These are phyloP conservation scores for Thermochaetoides dissita DNA, from an alignment of 2,329 filamentous ascomycete genomes.

Conservation along the genomic window DNA sequence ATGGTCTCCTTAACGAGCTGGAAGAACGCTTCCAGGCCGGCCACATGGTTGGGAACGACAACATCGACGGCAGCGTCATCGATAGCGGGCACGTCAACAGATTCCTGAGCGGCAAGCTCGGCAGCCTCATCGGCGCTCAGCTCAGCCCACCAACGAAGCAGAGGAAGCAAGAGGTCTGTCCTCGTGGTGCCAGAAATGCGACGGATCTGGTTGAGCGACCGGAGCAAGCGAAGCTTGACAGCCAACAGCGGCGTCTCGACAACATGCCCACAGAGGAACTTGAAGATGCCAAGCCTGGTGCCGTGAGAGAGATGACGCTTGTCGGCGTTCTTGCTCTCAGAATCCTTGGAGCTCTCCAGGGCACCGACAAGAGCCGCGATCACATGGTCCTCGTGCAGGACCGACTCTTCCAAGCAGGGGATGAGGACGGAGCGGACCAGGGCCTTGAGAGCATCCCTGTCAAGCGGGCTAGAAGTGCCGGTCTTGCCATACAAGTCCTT, in stretches of 20 bases:
- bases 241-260: constrained; percentile 51
- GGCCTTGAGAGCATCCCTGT: constrained; percentile 41
- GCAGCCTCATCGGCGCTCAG: constrained; percentile 37
- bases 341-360: constrained; percentile 38
- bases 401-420: constrained; percentile 69
- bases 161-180: constrained; percentile 61
- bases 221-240: constrained; percentile 60
- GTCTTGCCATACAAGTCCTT: constrained; percentile 49
- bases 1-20: constrained; percentile 29
- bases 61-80: constrained; percentile 33
- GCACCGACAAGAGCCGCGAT: constrained; percentile 45
- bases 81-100: constrained; percentile 18
- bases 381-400: constrained; percentile 64
- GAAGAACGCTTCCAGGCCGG: constrained; percentile 39
- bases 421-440: constrained; percentile 55
- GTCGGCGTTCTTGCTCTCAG: constrained; percentile 11
- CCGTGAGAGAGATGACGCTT: constrained; percentile 37
- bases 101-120: constrained; percentile 30
- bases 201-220: constrained; percentile 57
- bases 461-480: constrained; percentile 42
- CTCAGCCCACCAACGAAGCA: constrained; percentile 54
- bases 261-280: constrained; percentile 61
- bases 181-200: constrained; percentile 55
- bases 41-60: constrained; percentile 38
- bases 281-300: constrained; percentile 49